Conservation (phyloP, 306 rosid species). For the Begonia loranthoides region DNA sequence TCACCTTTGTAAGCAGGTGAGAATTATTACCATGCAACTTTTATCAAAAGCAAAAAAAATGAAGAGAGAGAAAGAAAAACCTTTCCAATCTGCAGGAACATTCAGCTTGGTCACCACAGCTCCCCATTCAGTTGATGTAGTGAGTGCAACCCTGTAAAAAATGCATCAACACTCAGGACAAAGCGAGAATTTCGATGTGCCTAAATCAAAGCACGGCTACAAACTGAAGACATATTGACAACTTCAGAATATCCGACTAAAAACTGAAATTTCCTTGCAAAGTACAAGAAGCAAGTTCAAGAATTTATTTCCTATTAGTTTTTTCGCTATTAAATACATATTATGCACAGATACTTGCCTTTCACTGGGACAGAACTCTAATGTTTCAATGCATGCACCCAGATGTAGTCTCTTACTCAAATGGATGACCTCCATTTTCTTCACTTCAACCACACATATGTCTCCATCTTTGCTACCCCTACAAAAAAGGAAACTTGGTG, state of each 20-base stretch:
- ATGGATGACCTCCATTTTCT: conserved; percentile 84
- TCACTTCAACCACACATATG: conserved; percentile 68
- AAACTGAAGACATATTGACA: too few relatives aligned
- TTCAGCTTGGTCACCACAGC: conserved; percentile 70
- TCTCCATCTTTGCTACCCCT: conserved; percentile 98
- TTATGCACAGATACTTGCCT: conserved; percentile 24
- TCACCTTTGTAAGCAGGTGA: too few relatives aligned
- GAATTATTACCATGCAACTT: too few relatives aligned
- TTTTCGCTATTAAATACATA: too few relatives aligned
- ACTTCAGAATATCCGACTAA: too few relatives aligned
- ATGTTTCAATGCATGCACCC: conserved; percentile 58
- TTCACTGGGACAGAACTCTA: conserved; percentile 83
- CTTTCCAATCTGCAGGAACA: conserved; percentile 98
- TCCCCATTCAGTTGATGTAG: conserved; percentile 82
- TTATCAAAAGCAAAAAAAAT: background rate
- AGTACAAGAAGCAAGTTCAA: too few relatives aligned
- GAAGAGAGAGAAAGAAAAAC: conserved; percentile 21
- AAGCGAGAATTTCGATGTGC: too few relatives aligned
- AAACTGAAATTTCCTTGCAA: too few relatives aligned
- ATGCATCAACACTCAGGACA: too few relatives aligned
- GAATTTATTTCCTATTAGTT: too few relatives aligned
- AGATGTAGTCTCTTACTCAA: conserved; percentile 79
- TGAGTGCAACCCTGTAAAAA: conserved; percentile 58
- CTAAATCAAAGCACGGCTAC: too few relatives aligned
- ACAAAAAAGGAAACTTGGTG: conserved; percentile 1